Base-by-base conservation (phyloP, 2,329 filamentous ascomycete genomes). In the Sclerotinia nivalis region DNA sequence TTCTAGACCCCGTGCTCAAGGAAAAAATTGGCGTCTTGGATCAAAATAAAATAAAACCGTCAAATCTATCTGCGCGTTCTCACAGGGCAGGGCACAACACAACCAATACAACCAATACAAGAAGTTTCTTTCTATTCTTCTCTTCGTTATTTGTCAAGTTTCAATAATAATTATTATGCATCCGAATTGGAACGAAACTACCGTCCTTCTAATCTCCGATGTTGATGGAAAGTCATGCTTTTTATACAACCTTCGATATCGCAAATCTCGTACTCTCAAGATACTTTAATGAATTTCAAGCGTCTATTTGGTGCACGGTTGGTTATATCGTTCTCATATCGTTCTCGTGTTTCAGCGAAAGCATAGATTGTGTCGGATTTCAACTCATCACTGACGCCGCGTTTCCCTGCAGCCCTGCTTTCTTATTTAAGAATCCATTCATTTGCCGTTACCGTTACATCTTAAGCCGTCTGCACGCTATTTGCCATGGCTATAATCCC, bases 301-400 rank as follows among this genome's bases (percentile, higher is more conserved):
- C n/a, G 15, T 43, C 45, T 52, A 43, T 34, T 66, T 55, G 22
- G 49, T 12, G 25, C 25, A 22, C 22, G 40, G 62, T 66, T 66
- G 34, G 34, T 43, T 43, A 7, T 54, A 22, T 20, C 52, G 28
- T 50, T 37, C 45, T 64, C 45, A 31, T 31, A 31, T 54, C 47
- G 31, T 54, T 28, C 61, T 65, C 62, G 62, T 52, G 62, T 65
- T 65, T 49, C 5, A 20, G 12, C 10, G 40, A 37, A 65, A 54
- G 50, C 40, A 65, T 54, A 65, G 37, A 65, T 45, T 43, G 49
- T 66, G 62, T 34, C 34, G 49, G 49, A 50, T 54, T 60, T 60
- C 58, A 28, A 60, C 13, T 54, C 34, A 66, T 65, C 40, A 20
- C 43, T 60, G 18, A 45, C 37, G n/a, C 58, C 37, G n/a, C 58